Evolutionary conservation across 768 basidiomycete genomes (phyloP), one percentile per base, ranked within the genome.

Genomic region (Macrolepiota albuminosa): DNA sequence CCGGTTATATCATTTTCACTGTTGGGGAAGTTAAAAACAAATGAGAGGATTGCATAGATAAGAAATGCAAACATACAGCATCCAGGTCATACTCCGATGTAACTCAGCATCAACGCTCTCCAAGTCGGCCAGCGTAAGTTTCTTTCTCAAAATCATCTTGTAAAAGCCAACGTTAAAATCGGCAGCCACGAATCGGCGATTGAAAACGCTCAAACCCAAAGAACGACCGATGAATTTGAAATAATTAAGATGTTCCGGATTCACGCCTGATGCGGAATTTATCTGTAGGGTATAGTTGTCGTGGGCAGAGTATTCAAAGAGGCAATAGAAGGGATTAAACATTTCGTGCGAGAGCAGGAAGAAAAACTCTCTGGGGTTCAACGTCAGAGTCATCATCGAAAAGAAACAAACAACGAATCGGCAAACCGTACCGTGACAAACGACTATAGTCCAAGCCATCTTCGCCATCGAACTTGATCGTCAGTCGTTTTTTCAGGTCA

Each of bases 381-480:
- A 45, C 31, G 47, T 61, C 3, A 51, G 58, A 60, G 34, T 31
- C 29, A 61, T 26, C 24, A 18, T 34, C 11, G 14, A 68, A 58
- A 24, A n/a, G 42, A 21, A 21, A 21, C 8, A 21, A 29, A 47
- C 34, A 1, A 39, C 56, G 45, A 5, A 49, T 24, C 43, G 26
- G 21, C 33, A 33, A 46, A 46, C 75, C 84, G 40, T 67, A 94
- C 93, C 96, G 88, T 43, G 95, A 97, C 59, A 98, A 77, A 73
- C 97, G 97, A 71, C 97, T 97, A 71, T 99, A 99, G 79, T 99
- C 97, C 64, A 98, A 76, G 71, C 97, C 97, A 72, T 98, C 97
- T 72, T 99, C 97, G 36, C 97, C 97, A 67, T 97, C 95, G 74
- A 99, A 99, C 78, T 98, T 99, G 78, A 98, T 98, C 97, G 98